A percentile compares a stretch with the other conserved stretches of the same genome.
These are phyloP conservation scores for Xanthoceras sorbifolium DNA, from an alignment of 345 rosid genomes.

Conservation along the genomic window DNA sequence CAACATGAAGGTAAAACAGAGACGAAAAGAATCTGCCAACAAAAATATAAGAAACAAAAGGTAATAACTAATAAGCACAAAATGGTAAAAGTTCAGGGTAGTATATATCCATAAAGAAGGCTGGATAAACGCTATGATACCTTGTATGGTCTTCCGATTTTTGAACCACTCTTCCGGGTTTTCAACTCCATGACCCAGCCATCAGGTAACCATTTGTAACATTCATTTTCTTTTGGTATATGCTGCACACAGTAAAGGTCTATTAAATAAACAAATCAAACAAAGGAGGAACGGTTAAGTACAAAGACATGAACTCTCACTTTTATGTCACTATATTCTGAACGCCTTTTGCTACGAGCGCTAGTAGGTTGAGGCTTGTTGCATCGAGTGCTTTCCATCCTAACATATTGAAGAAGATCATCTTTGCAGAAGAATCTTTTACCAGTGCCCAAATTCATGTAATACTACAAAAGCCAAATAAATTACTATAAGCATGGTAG, in stretches of 20 bases:
- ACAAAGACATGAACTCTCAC: conserved; percentile 22
- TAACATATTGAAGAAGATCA: conserved; percentile 39
- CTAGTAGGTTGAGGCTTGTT: conserved; percentile 4
- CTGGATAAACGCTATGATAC: conserved; percentile 25
- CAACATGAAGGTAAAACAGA: not conserved
- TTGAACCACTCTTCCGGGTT: conserved; percentile 30
- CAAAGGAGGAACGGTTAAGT: not conserved
- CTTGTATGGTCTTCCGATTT: conserved; percentile 33
- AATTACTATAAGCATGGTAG: conserved; percentile 1
- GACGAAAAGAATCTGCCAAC: not conserved
- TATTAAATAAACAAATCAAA: conserved; percentile 4
- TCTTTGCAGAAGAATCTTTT: conserved; percentile 49
- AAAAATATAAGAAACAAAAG: not conserved
- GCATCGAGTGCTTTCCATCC: conserved; percentile 24
- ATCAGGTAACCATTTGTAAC: conserved; percentile 47
- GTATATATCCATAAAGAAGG: not conserved
- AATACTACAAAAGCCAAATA: conserved; percentile 40
- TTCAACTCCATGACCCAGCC: conserved; percentile 36
- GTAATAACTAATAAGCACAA: not conserved
- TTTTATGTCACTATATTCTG: conserved; percentile 16
- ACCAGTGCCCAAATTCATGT: conserved; percentile 42
- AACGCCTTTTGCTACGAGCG: conserved; percentile 3
- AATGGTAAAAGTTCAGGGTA: not conserved
- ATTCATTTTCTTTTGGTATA: conserved; percentile 14
- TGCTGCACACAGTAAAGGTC: conserved; percentile 20